A percentile compares a stretch with the other conserved stretches of the same genome.
These are phyloP conservation scores for Monosporascus cannonballus DNA, from an alignment of 2,329 filamentous ascomycete species.

Conservation along the genomic window DNA sequence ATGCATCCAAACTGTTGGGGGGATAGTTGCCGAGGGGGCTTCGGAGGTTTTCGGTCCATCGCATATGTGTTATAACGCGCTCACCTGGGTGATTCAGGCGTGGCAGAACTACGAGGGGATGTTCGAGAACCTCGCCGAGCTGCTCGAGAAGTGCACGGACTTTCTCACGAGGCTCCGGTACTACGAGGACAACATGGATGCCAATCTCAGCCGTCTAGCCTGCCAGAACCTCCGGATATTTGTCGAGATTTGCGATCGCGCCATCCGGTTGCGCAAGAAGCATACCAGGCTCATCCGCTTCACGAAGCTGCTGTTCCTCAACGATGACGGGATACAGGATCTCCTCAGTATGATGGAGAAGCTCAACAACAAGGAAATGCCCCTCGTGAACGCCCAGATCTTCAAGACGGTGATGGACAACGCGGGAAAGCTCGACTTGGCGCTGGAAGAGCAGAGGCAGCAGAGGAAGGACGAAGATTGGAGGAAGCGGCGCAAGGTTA, in stretches of 20 bases:
- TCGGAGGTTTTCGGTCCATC: slow-evolving; percentile 29
- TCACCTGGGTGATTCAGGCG: slow-evolving; percentile 29
- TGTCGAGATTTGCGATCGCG: slow-evolving; percentile 28
- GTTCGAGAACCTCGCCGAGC: slow-evolving; percentile 26
- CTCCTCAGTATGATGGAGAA: slow-evolving; percentile 25
- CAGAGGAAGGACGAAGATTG: slow-evolving; percentile 25
- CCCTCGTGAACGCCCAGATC: slow-evolving; percentile 27
- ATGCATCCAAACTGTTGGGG: slow-evolving; percentile 28
- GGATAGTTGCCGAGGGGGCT: slow-evolving; percentile 24
- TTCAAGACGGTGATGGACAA: slow-evolving; percentile 27
- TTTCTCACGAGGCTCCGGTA: slow-evolving; percentile 28
- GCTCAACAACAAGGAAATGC: slow-evolving; percentile 26
- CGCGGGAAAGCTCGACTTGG: slow-evolving; percentile 22
- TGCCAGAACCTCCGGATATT: slow-evolving; percentile 30
- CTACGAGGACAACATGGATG: slow-evolving; percentile 27
- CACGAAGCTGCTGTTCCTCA: slow-evolving; percentile 28
- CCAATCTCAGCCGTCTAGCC: slow-evolving; percentile 23
- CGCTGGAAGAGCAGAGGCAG: slow-evolving; percentile 23
- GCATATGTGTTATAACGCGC: slow-evolving; percentile 28
- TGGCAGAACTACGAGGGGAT: slow-evolving; percentile 30
- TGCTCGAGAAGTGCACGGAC: slow-evolving; percentile 27
- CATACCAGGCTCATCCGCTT: slow-evolving; percentile 22
- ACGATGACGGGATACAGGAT: slow-evolving; percentile 28
- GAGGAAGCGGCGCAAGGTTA: slow-evolving; percentile 23
- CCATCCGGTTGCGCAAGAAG: slow-evolving; percentile 24